Evolutionary conservation across 805 yeast species (phyloP).

Genomic region (Teunomyces funiuensis): DNA sequence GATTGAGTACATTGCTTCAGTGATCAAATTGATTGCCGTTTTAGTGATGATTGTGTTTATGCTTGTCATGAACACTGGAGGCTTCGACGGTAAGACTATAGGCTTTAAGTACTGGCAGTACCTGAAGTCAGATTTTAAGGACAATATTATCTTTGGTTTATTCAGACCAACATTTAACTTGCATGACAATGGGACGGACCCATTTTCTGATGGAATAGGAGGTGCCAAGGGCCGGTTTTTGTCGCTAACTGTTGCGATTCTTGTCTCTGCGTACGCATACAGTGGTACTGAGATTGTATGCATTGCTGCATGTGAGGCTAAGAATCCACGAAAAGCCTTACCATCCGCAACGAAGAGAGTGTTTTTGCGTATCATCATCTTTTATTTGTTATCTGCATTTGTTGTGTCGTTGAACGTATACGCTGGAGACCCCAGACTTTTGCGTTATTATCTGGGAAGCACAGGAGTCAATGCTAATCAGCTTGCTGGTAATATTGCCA

Average conservation of each 20-base stretch:
- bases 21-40: slow-evolving; percentile 55
- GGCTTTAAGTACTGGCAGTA: slow-evolving; percentile 74
- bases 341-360: slow-evolving; percentile 77
- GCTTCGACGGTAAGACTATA: slow-evolving; percentile 41
- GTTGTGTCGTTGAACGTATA: slow-evolving; percentile 71
- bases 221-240: slow-evolving; percentile 62
- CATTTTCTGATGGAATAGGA: slow-evolving; percentile 54
- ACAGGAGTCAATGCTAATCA: slow-evolving; percentile 27
- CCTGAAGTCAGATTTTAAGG: slow-evolving; percentile 46
- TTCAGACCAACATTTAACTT: slow-evolving; percentile 74
- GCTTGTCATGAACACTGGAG: slow-evolving; percentile 65
- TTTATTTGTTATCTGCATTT: slow-evolving; percentile 67
- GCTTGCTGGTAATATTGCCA: slow-evolving; percentile 26
- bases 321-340: slow-evolving; percentile 72
- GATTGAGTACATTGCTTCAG: slow-evolving; percentile 61
- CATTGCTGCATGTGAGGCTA: slow-evolving; percentile 84
- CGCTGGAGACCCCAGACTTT: slow-evolving; percentile 72
- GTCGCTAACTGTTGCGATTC: slow-evolving; percentile 58
- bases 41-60: slow-evolving; percentile 57
- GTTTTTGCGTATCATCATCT: slow-evolving; percentile 65
- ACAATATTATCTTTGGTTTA: slow-evolving; percentile 60
- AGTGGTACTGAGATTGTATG: slow-evolving; percentile 82
- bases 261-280: slow-evolving; percentile 71
- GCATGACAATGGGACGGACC: slow-evolving; percentile 53
- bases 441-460: slow-evolving; percentile 49